Base-by-base conservation (phyloP, 805 yeast genomes). In the Blastobotrys attinorum region DNA sequence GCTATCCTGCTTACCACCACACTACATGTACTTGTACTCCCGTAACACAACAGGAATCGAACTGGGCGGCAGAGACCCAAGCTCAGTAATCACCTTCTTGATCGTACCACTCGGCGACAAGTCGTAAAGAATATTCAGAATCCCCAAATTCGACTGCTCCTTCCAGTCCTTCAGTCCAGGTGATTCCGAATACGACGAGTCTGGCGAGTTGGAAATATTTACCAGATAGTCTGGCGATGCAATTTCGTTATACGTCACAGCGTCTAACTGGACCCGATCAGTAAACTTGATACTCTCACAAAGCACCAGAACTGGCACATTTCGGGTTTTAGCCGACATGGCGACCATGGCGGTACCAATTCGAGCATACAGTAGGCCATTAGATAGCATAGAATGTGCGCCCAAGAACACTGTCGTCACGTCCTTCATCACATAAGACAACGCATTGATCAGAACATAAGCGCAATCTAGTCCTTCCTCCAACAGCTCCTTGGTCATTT, bases 11-110 rank as follows among this genome's bases (percentile, higher is more conserved):
- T n/a, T n/a, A n/a, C n/a, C n/a, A n/a, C n/a, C n/a, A n/a, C n/a
- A n/a, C n/a, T n/a, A n/a, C n/a, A n/a, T n/a, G n/a, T 25, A 25
- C 57, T 87, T 86, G 64, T 90, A 92, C 64, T 92, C 98, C 65
- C 97, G 77, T 55, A 92, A 69, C 48, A 92, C 86, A 39, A 92
- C 97, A 22, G 98, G 98, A 46, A 92, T 97, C 1, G 97, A 87
- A n/a, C 95, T 83, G 35, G 98, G 96, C 8, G 98, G 98, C 53
- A 92, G 72, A 2, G 95, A 86, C 22, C 98, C 98, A 51, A 90
- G 78, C 63, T 92, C 98, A 1, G 97, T 92, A 43, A 92, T 87
- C 47, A 92, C 87, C 67, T 92, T 92, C 61, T 90, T 89, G 56
- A 92, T 86, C 58, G 83, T 85, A 53, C 81, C 85, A 11, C 96